Base-by-base conservation (phyloP, 768 basidiomycete species). In the Mycena albidolilacea region DNA sequence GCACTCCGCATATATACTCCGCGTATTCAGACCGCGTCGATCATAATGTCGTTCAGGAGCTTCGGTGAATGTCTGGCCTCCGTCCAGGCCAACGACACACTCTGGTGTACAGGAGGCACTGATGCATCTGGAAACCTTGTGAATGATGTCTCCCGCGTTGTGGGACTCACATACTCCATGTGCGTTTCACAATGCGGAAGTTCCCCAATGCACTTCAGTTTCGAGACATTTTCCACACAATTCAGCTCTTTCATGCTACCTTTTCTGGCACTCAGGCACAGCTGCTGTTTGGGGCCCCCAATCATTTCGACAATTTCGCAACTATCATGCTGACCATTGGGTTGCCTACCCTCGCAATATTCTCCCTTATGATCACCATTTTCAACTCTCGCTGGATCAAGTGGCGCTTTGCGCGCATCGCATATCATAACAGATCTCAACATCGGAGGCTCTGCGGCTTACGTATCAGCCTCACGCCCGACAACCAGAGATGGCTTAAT, bases 291-390 rank as follows among this genome's bases (percentile, higher is more conserved):
- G 64, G 64, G 2, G 70, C 64, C 23, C 11, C 38, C 19, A 60
- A 38, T 46, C 19, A 46, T 11, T 8, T 57, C 55, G 54, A 58
- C 17, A 58, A 59, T 39, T 23, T 67, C 10, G 11, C 44, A 4
- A 21, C 38, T 6, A 44, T 67, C 21, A 14, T 60, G 19, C 7
- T 67, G 21, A 48, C 37, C 37, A 37, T 63, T 21, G 68, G 70
- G 1, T 71, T 57, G 5, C 70, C 70, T n/a, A 60, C 70, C 10
- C 57, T 71, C 6, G 70, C 70, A 3, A 50, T 61, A 2, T 71
- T 66, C 41, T 71, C 70, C 30, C 44, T 71, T 2, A 23, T 57
- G 10, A 52, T 71, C 50, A 71, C 70, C 5, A 54, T 66, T 12
- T 64, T 66, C n/a, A 71, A 71, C 37, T 54, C 21, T 19, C 50